phyloP scores from a whole-genome alignment of 805 yeast genomes.

The Teunomyces aglyptinius region DNA sequence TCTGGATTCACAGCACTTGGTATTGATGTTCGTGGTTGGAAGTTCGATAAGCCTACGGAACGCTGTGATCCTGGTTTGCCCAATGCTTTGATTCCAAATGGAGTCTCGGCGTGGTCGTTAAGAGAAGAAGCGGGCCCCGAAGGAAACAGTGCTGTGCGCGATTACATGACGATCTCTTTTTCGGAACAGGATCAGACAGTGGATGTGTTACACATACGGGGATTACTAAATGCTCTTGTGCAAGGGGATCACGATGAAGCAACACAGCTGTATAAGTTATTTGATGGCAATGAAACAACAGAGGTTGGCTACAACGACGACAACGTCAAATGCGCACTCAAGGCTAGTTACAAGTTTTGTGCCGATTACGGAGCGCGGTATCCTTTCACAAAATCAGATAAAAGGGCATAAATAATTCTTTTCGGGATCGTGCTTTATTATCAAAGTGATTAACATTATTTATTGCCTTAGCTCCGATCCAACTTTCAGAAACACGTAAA shows the following conservation, averaged over 20 bases:
- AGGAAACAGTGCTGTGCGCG: slow-evolving; percentile 6
- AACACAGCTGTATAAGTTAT: background rate
- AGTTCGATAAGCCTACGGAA: slow-evolving; percentile 11
- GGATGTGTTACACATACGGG: slow-evolving; percentile 32
- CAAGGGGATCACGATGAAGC: slow-evolving; percentile 9
- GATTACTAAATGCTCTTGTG: slow-evolving; percentile 24
- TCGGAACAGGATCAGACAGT: slow-evolving; percentile 40
- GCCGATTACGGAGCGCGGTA: slow-evolving; percentile 20
- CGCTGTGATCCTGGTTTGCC: slow-evolving; percentile 16
- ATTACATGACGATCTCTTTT: slow-evolving; percentile 29
- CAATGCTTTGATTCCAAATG: slow-evolving; percentile 23
- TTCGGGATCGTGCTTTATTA: background rate
- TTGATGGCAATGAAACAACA: slow-evolving; percentile 2
- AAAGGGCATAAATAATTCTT: background rate
- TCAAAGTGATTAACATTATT: too few relatives aligned
- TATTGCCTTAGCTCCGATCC: too few relatives aligned
- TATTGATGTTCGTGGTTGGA: slow-evolving; percentile 13
- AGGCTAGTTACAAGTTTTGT: slow-evolving; percentile 26
- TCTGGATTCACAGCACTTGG: slow-evolving; percentile 12
- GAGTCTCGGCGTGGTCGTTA: slow-evolving; percentile 14
- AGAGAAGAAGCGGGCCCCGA: background rate
- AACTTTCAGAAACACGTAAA: too few relatives aligned
- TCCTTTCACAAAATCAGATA: background rate
- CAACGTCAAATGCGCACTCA: slow-evolving; percentile 30
- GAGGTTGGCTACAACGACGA: slow-evolving; percentile 4